A percentile compares a stretch with the other conserved stretches of the same genome.
Conservation (phyloP, 306 rosid species). For the Inga oerstediana region DNA sequence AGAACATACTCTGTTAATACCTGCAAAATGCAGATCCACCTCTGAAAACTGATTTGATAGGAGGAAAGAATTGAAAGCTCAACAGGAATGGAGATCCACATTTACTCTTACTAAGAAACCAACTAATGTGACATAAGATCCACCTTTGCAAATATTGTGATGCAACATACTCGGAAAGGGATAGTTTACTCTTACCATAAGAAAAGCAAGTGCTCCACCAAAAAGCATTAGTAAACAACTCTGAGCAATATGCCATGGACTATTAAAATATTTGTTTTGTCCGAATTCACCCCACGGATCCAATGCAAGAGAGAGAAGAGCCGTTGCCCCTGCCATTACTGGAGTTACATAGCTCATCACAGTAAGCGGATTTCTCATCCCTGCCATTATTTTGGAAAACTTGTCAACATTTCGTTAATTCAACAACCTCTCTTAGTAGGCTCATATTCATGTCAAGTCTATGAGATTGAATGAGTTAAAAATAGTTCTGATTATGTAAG, state of each 20-base stretch:
- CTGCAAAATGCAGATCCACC: conserved; percentile 48
- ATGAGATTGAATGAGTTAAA: neutral
- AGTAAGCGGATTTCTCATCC: conserved; percentile 90
- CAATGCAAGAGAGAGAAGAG: conserved; percentile 71
- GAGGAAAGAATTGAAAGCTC: conserved; percentile 17
- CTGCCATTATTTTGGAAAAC: conserved; percentile 50
- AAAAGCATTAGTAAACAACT: conserved; percentile 89
- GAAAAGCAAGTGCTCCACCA: conserved; percentile 93
- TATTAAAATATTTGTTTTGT: conserved; percentile 71
- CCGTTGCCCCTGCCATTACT: conserved; percentile 83
- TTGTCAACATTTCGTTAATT: neutral
- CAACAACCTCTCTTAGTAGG: neutral
- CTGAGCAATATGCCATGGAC: conserved; percentile 67
- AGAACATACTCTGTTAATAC: conserved; percentile 91
- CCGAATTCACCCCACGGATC: conserved; percentile 91
- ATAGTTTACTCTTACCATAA: conserved; percentile 62
- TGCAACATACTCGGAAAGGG: neutral
- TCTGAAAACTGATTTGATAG: conserved; percentile 18
- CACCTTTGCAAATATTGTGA: neutral
- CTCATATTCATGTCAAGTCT: neutral
- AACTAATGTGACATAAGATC: no score
- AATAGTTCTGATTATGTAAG: neutral
- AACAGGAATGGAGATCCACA: neutral
- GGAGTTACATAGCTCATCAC: conserved; percentile 96
- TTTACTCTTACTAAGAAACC: no score